Conservation (phyloP, 2,329 filamentous ascomycete genomes). For the Nigrospora sphaerica region DNA sequence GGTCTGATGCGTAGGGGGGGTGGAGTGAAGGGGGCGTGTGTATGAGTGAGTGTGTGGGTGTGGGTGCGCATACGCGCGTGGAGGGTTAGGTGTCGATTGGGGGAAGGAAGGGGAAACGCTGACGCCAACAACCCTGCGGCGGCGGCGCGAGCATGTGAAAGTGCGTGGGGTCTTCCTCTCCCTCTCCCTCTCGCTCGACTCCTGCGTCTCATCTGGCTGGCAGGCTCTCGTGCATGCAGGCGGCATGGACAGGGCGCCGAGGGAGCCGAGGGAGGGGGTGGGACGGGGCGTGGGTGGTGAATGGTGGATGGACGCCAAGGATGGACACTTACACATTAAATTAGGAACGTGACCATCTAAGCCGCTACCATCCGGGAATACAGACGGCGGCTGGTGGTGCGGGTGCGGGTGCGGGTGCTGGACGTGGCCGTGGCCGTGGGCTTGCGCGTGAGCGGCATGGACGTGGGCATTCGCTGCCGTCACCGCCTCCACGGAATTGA, state of each 20-base stretch:
- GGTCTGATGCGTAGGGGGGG: too few species aligned
- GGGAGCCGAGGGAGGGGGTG: too few species aligned
- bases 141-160: slow-evolving; percentile 15
- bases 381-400: slow-evolving; percentile 1
- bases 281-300: neutral
- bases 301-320: slow-evolving; percentile 6
- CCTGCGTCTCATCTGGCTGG: too few species aligned
- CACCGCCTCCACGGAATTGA: slow-evolving; percentile 16
- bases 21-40: too few species aligned
- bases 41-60: too few species aligned
- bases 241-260: too few species aligned
- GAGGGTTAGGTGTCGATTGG: too few species aligned
- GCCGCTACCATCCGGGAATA: slow-evolving; percentile 11
- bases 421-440: neutral
- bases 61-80: too few species aligned
- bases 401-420: neutral
- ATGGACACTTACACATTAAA: slow-evolving; percentile 35
- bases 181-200: too few species aligned
- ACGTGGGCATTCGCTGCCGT: slow-evolving; percentile 13
- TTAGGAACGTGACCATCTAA: slow-evolving; percentile 38
- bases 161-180: slow-evolving; percentile 3
- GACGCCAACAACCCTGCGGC: neutral
- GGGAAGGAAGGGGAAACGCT: too few species aligned
- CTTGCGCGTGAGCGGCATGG: neutral
- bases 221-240: too few species aligned